phyloP scores from a whole-genome alignment of 805 yeast genomes.

The Torulaspora microellipsoides region DNA sequence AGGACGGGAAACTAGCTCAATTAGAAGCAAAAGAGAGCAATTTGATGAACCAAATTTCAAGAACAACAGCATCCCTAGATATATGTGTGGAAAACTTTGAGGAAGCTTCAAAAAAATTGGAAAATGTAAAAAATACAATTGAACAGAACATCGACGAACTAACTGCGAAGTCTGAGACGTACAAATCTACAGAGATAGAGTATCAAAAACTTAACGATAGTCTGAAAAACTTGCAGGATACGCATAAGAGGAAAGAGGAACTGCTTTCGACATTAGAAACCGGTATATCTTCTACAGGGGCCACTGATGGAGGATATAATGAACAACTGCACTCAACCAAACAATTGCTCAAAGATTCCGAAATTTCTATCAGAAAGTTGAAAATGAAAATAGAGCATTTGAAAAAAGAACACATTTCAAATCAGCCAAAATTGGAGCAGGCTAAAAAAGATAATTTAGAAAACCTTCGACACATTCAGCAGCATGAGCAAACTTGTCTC shows the following conservation, averaged over 20 bases:
- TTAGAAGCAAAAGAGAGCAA: constrained; percentile 55
- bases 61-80: constrained; percentile 60
- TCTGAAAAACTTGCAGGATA: constrained; percentile 44
- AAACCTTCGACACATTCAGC: constrained; percentile 38
- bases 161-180: constrained; percentile 36
- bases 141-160: constrained; percentile 34
- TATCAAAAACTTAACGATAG: constrained; percentile 41
- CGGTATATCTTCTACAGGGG: constrained; percentile 83
- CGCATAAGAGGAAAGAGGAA: constrained; percentile 63
- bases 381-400: constrained; percentile 57
- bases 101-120: constrained; percentile 46
- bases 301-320: constrained; percentile 68
- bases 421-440: constrained; percentile 44
- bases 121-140: constrained; percentile 32
- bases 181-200: constrained; percentile 41
- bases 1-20: constrained; percentile 56
- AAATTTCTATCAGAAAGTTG: constrained; percentile 54
- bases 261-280: constrained; percentile 75
- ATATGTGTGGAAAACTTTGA: constrained; percentile 51
- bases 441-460: constrained; percentile 51
- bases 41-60: constrained; percentile 58
- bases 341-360: constrained; percentile 47
- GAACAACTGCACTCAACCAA: constrained; percentile 66
- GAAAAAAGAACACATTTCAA: constrained; percentile 43
- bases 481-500: constrained; percentile 33